Conservation (phyloP, 441 rosid genomes). For the Jatropha podagrica region DNA sequence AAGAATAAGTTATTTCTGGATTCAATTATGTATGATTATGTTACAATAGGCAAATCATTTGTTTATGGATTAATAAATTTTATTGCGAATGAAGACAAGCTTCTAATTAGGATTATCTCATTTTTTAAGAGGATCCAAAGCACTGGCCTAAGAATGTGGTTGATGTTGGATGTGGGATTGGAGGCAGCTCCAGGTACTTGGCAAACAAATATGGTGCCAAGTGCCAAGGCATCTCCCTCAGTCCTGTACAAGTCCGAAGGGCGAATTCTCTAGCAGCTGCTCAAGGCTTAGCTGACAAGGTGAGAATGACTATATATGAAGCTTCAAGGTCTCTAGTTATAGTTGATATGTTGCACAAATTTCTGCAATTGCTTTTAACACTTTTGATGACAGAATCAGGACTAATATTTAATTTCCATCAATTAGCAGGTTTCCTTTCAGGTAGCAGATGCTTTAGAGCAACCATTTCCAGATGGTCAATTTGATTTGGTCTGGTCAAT, state of each 20-base stretch:
- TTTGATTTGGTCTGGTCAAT: slow-evolving; percentile 94
- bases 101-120: neutral
- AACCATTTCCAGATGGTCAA: slow-evolving; percentile 74
- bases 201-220: slow-evolving; percentile 68
- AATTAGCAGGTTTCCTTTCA: slow-evolving; percentile 55
- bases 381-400: too few species aligned
- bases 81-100: neutral
- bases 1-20: neutral
- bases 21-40: neutral
- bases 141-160: slow-evolving; percentile 58
- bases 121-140: slow-evolving; percentile 31
- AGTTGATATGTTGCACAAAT: too few species aligned
- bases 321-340: too few species aligned
- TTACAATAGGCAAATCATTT: neutral
- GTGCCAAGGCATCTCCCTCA: slow-evolving; percentile 71
- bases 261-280: slow-evolving; percentile 70
- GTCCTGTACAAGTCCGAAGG: slow-evolving; percentile 78
- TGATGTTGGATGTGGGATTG: slow-evolving; percentile 95
- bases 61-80: neutral
- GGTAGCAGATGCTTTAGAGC: slow-evolving; percentile 88
- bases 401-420: neutral
- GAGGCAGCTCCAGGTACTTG: slow-evolving; percentile 88
- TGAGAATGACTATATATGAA: neutral
- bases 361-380: neutral
- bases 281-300: slow-evolving; percentile 61